Conservation (phyloP, 441 rosid species). For the Gossypium trilobum region DNA sequence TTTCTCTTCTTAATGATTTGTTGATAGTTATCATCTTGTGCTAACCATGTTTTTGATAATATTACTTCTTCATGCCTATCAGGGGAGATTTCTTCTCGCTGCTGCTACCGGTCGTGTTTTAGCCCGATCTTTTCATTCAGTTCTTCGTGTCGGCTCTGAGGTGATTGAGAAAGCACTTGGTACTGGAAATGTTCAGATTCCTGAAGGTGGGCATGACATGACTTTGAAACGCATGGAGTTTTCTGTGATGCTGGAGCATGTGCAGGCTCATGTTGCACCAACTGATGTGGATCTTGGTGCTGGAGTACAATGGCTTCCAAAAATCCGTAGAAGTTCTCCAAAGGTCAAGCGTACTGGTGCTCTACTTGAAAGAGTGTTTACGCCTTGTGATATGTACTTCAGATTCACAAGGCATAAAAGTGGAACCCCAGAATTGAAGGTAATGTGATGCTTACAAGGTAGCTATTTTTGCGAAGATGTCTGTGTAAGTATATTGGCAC, state of each 20-base stretch:
- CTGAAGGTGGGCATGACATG: constrained; percentile 81
- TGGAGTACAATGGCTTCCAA: constrained; percentile 97
- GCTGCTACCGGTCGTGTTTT: constrained; percentile 93
- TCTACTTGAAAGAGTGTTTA: constrained; percentile 87
- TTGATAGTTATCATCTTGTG: constrained; percentile 3
- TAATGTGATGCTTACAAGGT: constrained; percentile 26
- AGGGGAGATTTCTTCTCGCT: constrained; percentile 97
- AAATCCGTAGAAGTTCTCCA: constrained; percentile 70
- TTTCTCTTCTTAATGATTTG: neutral
- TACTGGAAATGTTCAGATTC: constrained; percentile 38
- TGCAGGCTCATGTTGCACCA: constrained; percentile 99
- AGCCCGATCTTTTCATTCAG: constrained; percentile 84
- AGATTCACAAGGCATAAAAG: constrained; percentile 91
- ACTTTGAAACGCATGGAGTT: constrained; percentile 84
- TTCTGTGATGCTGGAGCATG: constrained; percentile 95
- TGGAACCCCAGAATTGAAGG: constrained; percentile 92
- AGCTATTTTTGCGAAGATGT: constrained; percentile 9
- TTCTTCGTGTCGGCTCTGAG: constrained; percentile 69
- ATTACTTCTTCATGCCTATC: constrained; percentile 22
- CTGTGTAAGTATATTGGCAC: constrained; percentile 6
- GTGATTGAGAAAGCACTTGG: constrained; percentile 71
- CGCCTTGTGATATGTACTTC: constrained; percentile 96
- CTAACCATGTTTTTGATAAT: neutral
- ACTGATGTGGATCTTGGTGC: constrained; percentile 99
- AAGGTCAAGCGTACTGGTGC: constrained; percentile 97